Evolutionary conservation across 352 stramenopile genomes (phyloP), one percentile per base, ranked within the genome.

Genomic region (Pythium rhizo-oryzae): DNA sequence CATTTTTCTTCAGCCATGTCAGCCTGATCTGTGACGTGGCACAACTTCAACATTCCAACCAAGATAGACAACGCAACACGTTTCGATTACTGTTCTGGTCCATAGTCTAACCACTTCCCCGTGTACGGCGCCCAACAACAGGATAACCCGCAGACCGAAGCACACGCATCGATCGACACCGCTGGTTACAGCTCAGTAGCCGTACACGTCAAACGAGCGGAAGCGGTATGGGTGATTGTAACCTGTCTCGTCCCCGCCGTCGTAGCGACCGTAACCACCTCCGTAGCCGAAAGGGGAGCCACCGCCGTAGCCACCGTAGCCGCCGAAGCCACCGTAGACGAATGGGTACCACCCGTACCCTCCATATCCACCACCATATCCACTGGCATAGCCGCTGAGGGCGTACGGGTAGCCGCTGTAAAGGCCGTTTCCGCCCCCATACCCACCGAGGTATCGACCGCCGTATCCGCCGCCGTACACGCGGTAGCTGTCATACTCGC

Each of bases 311-410:
- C 43, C 58, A 3, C 12, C 15, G 41, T 63, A 44, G 39, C 43
- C 58, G 8, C 15, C 30, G 24, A 60, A 44, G 33, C 15, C 18
- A n/a, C 58, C 44, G 47, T 65, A 57, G 44, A n/a, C 33, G 33
- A 37, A 43, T 28, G 52, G 52, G 25, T 43, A 59, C 18, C 37
- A 49, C 0, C n/a, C 58, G 23, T 56, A 65, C 18, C 35, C 30
- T 16, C 47, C 59, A 30, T 59, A 59, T 9, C 59, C 47, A 24
- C 46, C 46, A 33, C 33, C 50, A 18, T 67, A 59, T 4, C 60
- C 59, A 58, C 59, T 47, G 33, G 33, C 46, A 30, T 65, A 65
- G 18, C 49, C 50, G 11, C n/a, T 30, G 25, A 52, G 44, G 23
- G 33, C 35, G 24, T 47, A 58, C 28, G 28, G 18, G 59, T 65